A percentile compares a stretch with the other conserved stretches of the same genome.
phyloP scores from a whole-genome alignment of 1,139 yeast species.

The Schwanniomyces etchellsii region DNA sequence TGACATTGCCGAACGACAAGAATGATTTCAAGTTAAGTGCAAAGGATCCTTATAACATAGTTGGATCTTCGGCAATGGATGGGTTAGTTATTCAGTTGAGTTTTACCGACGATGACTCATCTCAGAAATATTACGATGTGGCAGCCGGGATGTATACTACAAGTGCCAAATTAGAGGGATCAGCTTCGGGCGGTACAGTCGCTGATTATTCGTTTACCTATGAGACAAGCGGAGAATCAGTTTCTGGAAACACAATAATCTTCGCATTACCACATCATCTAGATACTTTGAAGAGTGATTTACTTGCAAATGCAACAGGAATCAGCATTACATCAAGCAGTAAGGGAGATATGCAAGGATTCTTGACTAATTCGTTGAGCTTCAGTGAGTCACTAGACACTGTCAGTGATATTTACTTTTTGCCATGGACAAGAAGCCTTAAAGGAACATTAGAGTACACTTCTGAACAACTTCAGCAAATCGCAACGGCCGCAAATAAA shows the following conservation, averaged over 20 bases:
- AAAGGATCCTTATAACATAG: constrained; percentile 29
- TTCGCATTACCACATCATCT: constrained; percentile 75
- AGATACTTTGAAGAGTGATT: constrained; percentile 37
- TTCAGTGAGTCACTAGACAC: constrained; percentile 48
- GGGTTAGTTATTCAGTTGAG: constrained; percentile 62
- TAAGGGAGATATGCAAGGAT: constrained; percentile 65
- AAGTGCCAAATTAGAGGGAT: constrained; percentile 26
- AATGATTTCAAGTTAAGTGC: constrained; percentile 31
- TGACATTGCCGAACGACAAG: constrained; percentile 39
- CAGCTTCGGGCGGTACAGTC: constrained; percentile 21
- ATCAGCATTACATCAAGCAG: constrained; percentile 51
- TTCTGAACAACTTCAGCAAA: constrained; percentile 41
- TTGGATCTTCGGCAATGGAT: constrained; percentile 41
- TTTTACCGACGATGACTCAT: constrained; percentile 48
- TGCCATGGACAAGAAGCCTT: constrained; percentile 50
- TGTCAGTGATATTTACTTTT: constrained; percentile 47
- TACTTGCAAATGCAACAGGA: constrained; percentile 37
- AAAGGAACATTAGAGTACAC: constrained; percentile 39
- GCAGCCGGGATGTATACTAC: constrained; percentile 36
- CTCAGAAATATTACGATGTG: constrained; percentile 23
- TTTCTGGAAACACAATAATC: constrained; percentile 46
- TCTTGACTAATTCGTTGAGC: constrained; percentile 42
- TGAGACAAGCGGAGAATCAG: constrained; percentile 47
- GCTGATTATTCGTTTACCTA: constrained; percentile 53
- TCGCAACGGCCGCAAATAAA: constrained; percentile 50